phyloP scores from a whole-genome alignment of 768 basidiomycete genomes.

The Boletus speciosus region DNA sequence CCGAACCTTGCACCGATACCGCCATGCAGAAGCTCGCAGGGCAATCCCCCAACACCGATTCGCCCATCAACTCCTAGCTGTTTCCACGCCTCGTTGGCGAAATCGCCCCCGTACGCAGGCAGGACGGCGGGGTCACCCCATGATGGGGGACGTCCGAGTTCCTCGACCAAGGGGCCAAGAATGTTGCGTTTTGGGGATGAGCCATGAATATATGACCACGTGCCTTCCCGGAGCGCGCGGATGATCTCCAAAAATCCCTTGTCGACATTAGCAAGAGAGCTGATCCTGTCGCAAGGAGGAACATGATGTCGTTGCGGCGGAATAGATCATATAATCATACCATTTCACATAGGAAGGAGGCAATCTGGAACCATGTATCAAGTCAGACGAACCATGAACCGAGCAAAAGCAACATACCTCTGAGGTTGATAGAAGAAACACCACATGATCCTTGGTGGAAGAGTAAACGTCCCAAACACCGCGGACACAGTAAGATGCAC shows the following conservation, averaged over 20 bases:
- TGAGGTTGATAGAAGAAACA: slow-evolving; percentile 79
- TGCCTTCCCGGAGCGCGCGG: slow-evolving; percentile 48
- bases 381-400: background rate
- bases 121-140: slow-evolving; percentile 63
- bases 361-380: slow-evolving; percentile 28
- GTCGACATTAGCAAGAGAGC: slow-evolving; percentile 66
- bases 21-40: slow-evolving; percentile 73
- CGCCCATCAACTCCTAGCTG: slow-evolving; percentile 51
- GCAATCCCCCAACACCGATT: slow-evolving; percentile 60
- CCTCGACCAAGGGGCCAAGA: slow-evolving; percentile 44
- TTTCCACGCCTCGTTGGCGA: slow-evolving; percentile 54
- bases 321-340: slow-evolving; percentile 19
- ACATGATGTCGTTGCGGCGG: background rate
- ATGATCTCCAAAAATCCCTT: slow-evolving; percentile 51
- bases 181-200: slow-evolving; percentile 39
- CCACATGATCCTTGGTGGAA: slow-evolving; percentile 72
- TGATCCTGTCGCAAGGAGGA: slow-evolving; percentile 44
- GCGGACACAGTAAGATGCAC: background rate
- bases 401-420: slow-evolving; percentile 40
- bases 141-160: slow-evolving; percentile 54
- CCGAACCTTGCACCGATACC: slow-evolving; percentile 45
- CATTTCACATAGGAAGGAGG: slow-evolving; percentile 58
- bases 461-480: background rate
- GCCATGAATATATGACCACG: slow-evolving; percentile 57
- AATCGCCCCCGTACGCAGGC: slow-evolving; percentile 59